A percentile compares a stretch with the other conserved stretches of the same genome.
These are phyloP conservation scores for Venturia effusa DNA, from an alignment of 2,329 filamentous ascomycete species.

Conservation along the genomic window DNA sequence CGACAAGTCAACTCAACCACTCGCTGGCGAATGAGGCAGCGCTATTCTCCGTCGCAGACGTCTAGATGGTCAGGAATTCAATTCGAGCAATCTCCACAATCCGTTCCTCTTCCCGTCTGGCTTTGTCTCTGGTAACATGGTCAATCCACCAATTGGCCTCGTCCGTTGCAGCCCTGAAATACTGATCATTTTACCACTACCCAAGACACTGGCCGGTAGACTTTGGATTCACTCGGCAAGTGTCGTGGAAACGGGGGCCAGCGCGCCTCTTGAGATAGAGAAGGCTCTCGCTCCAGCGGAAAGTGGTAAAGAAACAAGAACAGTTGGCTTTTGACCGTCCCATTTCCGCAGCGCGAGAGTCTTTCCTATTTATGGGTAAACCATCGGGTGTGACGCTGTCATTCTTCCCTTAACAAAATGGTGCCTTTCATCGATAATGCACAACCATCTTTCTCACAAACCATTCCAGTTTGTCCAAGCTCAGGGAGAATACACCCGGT, in stretches of 20 bases:
- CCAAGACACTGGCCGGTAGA: too few species aligned
- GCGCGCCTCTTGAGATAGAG: too few species aligned
- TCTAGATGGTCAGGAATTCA: not conserved
- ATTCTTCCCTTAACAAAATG: too few species aligned
- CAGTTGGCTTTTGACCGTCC: too few species aligned
- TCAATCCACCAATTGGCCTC: not conserved
- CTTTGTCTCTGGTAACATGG: not conserved
- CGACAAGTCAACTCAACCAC: not conserved
- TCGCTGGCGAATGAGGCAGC: not conserved
- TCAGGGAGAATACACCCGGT: not conserved
- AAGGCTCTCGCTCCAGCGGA: too few species aligned
- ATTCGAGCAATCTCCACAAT: not conserved
- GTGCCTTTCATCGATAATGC: not conserved
- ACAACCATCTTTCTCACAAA: constrained; percentile 1
- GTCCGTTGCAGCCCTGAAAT: not conserved
- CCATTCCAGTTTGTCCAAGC: not conserved
- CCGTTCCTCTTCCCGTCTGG: not conserved
- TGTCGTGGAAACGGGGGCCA: too few species aligned
- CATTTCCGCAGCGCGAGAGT: too few species aligned
- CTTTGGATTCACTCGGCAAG: too few species aligned
- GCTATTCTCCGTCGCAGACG: not conserved
- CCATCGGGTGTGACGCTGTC: too few species aligned
- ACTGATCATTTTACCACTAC: too few species aligned
- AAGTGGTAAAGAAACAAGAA: too few species aligned
- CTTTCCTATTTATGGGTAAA: too few species aligned